Conservation (phyloP, 345 rosid species). For the Gossypium raimondii region DNA sequence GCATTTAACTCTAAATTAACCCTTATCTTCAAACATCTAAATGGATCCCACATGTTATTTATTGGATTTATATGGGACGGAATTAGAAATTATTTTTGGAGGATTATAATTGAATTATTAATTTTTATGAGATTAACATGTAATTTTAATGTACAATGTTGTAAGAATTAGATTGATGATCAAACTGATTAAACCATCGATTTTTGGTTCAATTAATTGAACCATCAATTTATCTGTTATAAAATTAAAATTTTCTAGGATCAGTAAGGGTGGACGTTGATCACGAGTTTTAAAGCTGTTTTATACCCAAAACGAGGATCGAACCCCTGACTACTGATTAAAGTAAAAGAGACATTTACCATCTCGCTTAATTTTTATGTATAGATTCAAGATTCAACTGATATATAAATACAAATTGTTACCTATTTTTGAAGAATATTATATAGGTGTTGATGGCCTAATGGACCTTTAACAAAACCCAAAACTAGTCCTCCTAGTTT, state of each 20-base stretch:
- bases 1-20: slow-evolving; percentile 17
- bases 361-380: fast-evolving
- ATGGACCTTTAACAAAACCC: neutral
- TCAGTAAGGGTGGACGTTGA: fast-evolving
- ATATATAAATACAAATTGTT: too few relatives aligned
- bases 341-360: fast-evolving
- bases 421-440: neutral
- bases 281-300: fast-evolving
- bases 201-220: too few relatives aligned
- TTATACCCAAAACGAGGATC: fast-evolving
- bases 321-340: fast-evolving
- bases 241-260: too few relatives aligned
- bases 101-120: too few relatives aligned
- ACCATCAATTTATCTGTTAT: too few relatives aligned
- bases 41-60: neutral
- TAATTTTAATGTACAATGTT: too few relatives aligned
- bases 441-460: neutral
- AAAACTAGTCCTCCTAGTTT: neutral
- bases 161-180: too few relatives aligned
- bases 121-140: too few relatives aligned
- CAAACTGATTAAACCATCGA: too few relatives aligned
- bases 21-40: neutral
- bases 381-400: too few relatives aligned
- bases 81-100: too few relatives aligned
- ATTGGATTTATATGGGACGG: neutral